Evolutionary conservation across 495 filamentous ascomycete species (phyloP), one percentile per base, ranked within the genome.

Genomic region (Xylaria grammica): DNA sequence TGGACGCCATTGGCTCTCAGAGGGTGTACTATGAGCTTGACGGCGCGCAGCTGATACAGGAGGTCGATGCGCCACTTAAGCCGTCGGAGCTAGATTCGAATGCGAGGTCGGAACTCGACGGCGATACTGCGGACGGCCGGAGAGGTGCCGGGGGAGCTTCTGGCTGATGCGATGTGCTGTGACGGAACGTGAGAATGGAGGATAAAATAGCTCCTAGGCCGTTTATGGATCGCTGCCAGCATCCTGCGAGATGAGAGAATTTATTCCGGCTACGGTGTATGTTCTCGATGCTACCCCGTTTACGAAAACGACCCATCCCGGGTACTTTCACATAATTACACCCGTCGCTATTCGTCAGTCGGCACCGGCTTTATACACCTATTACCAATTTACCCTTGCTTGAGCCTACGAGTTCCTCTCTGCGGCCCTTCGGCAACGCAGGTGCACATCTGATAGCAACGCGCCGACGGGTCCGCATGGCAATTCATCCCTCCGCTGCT

Each of bases 401-500:
- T 36, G 13, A 53, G 11, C 17, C 20, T 10, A 4, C 5, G 10
- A 8, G 17, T 42, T 45, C 4, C 36, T 29, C 24, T 6, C 26
- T 58, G 6, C 2, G 3, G 20, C 13, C 5, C 5, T 32, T 45
- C 26, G 15, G 54, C 3, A 10, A 44, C 26, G 36, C 69, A 72
- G 15, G 1, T 52, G 32, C 69, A 72, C 69, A 72, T 72, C 42
- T 69, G 64, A 13, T 60, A 45, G 38, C 69, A 72, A 4, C 67
- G 67, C 36, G 60, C 64, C 19, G 69, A 67, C 0, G 69, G 69
- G 61, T 72, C 69, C 3, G 57, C 61, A 42, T 72, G 69, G 61
- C 69, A 72, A n/a, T 40, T 63, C 27, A 69, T 60, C 8, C n/a
- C 8, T 13, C 45, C 60, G 27, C 20, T n/a, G 32, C 56, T 26